Conservation (phyloP, 192 early-diverging fungal species). For the Coemansia sp. region DNA sequence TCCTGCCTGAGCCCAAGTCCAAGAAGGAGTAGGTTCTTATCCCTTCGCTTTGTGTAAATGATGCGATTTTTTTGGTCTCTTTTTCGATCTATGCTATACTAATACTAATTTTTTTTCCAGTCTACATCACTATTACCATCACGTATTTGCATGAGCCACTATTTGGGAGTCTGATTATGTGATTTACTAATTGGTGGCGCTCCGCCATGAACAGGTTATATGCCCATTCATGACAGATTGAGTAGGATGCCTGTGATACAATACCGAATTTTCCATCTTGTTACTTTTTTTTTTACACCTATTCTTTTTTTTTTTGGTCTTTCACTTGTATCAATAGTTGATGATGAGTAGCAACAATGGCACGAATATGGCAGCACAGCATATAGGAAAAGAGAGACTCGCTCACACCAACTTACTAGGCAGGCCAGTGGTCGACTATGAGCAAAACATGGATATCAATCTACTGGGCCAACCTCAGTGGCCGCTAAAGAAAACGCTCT, state of each 20-base stretch:
- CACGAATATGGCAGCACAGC: neutral
- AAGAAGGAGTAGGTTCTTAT: constrained; percentile 34
- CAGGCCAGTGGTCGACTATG: neutral
- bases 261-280: neutral
- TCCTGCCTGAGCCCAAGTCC: constrained; percentile 55
- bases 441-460: constrained; percentile 24
- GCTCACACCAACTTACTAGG: neutral
- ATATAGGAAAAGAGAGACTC: neutral
- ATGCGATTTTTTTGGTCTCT: neutral
- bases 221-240: neutral
- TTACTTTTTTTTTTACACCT: neutral
- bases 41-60: neutral
- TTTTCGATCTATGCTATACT: neutral
- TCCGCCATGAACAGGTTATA: neutral
- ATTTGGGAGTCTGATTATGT: neutral
- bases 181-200: neutral
- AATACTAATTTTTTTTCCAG: neutral
- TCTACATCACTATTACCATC: neutral
- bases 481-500: constrained; percentile 22
- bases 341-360: neutral
- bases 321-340: neutral
- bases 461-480: constrained; percentile 49
- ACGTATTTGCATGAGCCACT: neutral
- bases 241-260: neutral
- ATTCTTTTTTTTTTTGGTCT: neutral